Conservation (phyloP, 441 rosid species). For the Mallotus japonicus region DNA sequence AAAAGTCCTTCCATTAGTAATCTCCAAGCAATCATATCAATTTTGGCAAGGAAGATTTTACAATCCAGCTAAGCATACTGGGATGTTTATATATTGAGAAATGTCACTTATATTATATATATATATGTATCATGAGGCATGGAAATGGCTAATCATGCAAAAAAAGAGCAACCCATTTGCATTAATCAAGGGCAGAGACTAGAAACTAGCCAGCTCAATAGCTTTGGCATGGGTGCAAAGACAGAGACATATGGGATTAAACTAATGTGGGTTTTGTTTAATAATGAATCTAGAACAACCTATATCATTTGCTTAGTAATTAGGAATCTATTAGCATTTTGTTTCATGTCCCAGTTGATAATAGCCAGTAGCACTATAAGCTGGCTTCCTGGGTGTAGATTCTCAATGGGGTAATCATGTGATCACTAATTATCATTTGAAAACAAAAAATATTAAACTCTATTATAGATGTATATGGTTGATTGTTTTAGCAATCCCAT, state of each 20-base stretch:
- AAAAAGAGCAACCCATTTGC: conserved; percentile 6
- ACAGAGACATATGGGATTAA: conserved; percentile 25
- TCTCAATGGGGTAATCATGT: conserved; percentile 12
- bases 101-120: background rate
- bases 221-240: conserved; percentile 30
- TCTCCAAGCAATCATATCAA: background rate
- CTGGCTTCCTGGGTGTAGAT: conserved; percentile 10
- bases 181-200: background rate
- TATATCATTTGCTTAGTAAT: background rate
- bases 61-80: background rate
- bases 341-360: background rate
- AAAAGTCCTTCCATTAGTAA: background rate
- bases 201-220: conserved; percentile 40
- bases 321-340: background rate
- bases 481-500: no score
- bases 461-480: no score
- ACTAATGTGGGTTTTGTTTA: conserved; percentile 4
- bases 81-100: background rate
- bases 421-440: background rate
- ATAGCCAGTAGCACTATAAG: background rate
- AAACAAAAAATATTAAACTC: no score
- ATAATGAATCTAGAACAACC: background rate
- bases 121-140: background rate
- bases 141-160: conserved; percentile 22
- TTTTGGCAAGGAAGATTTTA: background rate